These are phyloP conservation scores for Chalaropsis thielavioides DNA, from an alignment of 2,329 filamentous ascomycete genomes.

Conservation along the genomic window DNA sequence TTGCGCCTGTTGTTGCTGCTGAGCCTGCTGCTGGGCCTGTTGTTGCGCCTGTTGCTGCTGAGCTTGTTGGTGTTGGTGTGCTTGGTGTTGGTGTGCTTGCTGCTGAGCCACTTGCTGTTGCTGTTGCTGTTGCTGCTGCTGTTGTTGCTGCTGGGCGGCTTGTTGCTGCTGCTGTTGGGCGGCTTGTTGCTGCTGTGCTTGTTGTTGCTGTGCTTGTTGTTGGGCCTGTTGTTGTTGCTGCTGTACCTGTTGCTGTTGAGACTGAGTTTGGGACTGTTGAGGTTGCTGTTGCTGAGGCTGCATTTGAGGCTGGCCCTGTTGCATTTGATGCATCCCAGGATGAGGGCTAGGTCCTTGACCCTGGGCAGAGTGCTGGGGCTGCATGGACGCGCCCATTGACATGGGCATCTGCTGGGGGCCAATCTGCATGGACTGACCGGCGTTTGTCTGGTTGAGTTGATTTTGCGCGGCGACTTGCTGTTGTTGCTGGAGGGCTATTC, in stretches of 20 bases:
- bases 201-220: constrained; percentile 18
- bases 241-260: constrained; percentile 25
- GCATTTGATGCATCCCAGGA: constrained; percentile 27
- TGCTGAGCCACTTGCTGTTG: constrained; percentile 23
- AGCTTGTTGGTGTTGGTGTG: constrained; percentile 27
- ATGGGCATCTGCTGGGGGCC: constrained; percentile 27
- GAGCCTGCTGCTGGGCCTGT: constrained; percentile 25
- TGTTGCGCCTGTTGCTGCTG: constrained; percentile 28
- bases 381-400: constrained; percentile 18
- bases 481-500: constrained; percentile 34
- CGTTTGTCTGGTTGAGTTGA: constrained; percentile 30
- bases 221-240: constrained; percentile 22
- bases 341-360: constrained; percentile 22
- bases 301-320: constrained; percentile 9
- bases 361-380: constrained; percentile 20
- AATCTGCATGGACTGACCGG: constrained; percentile 35
- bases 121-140: constrained; percentile 25
- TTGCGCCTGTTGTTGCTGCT: constrained; percentile 23
- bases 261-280: constrained; percentile 23
- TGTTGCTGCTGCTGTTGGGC: constrained; percentile 25
- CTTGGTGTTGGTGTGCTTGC: constrained; percentile 26
- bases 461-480: constrained; percentile 23
- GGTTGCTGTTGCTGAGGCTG: constrained; percentile 6
- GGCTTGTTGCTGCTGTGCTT: constrained; percentile 3
- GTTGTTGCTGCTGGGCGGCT: constrained; percentile 19